phyloP scores from a whole-genome alignment of 768 basidiomycete species.

The Piloderma croceum region DNA sequence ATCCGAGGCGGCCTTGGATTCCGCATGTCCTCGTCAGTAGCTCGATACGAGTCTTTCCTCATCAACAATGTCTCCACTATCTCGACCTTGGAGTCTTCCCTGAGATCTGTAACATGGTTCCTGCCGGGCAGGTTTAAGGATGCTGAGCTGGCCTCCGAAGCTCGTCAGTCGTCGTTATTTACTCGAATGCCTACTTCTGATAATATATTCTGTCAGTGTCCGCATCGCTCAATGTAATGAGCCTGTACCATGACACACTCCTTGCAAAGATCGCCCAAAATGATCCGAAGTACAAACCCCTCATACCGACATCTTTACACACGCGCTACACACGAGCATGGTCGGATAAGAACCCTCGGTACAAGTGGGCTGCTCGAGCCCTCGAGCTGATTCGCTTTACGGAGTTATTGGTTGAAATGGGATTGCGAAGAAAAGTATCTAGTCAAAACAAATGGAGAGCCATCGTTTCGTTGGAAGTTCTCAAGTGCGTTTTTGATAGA shows the following conservation, averaged over 20 bases:
- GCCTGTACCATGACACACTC: conserved; percentile 95
- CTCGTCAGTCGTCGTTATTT: conserved; percentile 54
- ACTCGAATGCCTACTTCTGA: conserved; percentile 6
- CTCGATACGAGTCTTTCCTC: conserved; percentile 77
- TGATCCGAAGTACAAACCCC: conserved; percentile 65
- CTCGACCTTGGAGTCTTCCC: conserved; percentile 79
- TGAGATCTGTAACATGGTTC: conserved; percentile 92
- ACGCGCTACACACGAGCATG: conserved; percentile 88
- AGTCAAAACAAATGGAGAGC: conserved; percentile 65
- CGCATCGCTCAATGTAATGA: conserved; percentile 78
- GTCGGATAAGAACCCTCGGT: conserved; percentile 60
- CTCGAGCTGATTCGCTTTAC: conserved; percentile 76
- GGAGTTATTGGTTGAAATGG: conserved; percentile 89
- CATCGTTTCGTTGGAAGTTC: conserved; percentile 67
- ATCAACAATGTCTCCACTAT: conserved; percentile 83
- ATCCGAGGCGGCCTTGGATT: too few species aligned
- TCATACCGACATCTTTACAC: conserved; percentile 73
- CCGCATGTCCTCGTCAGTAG: conserved; percentile 62
- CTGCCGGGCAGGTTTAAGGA: conserved; percentile 96
- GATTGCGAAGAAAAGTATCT: conserved; percentile 64
- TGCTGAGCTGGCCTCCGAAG: conserved; percentile 92
- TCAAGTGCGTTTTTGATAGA: conserved; percentile 64
- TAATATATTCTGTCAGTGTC: conserved; percentile 53
- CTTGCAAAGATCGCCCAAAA: conserved; percentile 59
- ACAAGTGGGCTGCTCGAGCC: conserved; percentile 73